Percentiles rank a stretch among this genome's conserved stretches.
Conservation (phyloP, 192 early-diverging fungal genomes). For the Dispira parvispora region DNA sequence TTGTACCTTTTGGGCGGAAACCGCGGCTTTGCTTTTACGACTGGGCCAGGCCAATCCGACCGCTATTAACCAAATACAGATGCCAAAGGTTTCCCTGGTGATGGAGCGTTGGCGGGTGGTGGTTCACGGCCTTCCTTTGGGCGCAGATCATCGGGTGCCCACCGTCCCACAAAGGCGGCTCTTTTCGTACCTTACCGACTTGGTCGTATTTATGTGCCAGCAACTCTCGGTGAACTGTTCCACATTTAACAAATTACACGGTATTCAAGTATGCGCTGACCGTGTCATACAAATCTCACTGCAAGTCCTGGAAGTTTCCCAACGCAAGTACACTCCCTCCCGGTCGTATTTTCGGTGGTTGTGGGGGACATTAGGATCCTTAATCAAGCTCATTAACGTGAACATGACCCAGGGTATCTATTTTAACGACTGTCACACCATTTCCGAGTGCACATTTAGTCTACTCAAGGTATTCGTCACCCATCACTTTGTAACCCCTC, state of each 20-base stretch:
- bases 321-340: not conserved
- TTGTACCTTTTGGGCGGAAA: no score
- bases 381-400: not conserved
- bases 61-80: not conserved
- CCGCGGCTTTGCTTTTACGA: not conserved
- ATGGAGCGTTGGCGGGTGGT: not conserved
- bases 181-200: not conserved
- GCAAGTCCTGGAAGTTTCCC: not conserved
- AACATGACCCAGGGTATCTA: not conserved
- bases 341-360: not conserved
- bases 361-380: not conserved
- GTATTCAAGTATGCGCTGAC: not conserved
- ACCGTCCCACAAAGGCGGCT: not conserved
- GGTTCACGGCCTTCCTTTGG: not conserved
- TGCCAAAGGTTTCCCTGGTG: not conserved
- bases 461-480: not conserved
- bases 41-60: not conserved
- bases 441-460: not conserved
- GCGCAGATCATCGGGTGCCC: not conserved
- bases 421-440: not conserved
- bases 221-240: not conserved
- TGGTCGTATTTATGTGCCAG: constrained; percentile 1
- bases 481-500: not conserved
- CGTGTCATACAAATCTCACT: not conserved
- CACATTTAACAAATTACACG: not conserved